phyloP scores from a whole-genome alignment of 2,329 filamentous ascomycete genomes.

The Penicillium polonicum region DNA sequence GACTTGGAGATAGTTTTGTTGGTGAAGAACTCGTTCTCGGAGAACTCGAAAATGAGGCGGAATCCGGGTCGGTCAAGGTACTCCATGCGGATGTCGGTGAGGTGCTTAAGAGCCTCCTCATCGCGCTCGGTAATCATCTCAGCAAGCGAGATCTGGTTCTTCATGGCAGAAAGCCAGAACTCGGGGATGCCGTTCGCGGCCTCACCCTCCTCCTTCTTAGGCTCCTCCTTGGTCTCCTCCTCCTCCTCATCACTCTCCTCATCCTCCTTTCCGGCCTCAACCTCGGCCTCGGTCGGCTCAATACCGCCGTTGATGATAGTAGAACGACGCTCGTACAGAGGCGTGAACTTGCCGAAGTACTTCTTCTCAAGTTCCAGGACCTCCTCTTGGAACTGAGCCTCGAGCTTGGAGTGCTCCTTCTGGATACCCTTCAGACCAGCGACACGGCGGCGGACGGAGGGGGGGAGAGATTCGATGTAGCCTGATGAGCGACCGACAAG shows the following conservation, averaged over 20 bases:
- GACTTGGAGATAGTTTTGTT: slow-evolving; percentile 98
- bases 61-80: slow-evolving; percentile 98
- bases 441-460: slow-evolving; percentile 86
- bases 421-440: slow-evolving; percentile 96
- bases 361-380: slow-evolving; percentile 98
- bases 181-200: slow-evolving; percentile 82
- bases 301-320: slow-evolving; percentile 82
- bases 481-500: slow-evolving; percentile 94
- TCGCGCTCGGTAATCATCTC: slow-evolving; percentile 99
- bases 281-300: slow-evolving; percentile 84
- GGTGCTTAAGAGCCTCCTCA: slow-evolving; percentile 84
- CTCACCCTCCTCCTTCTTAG: slow-evolving; percentile 48
- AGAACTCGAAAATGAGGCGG: slow-evolving; percentile 96
- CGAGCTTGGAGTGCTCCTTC: slow-evolving; percentile 97
- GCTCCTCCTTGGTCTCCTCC: slow-evolving; percentile 56
- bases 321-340: slow-evolving; percentile 92
- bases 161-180: slow-evolving; percentile 99
- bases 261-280: slow-evolving; percentile 80
- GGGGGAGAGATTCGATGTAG: slow-evolving; percentile 94
- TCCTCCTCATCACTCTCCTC: slow-evolving; percentile 66
- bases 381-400: slow-evolving; percentile 98
- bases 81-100: slow-evolving; percentile 96
- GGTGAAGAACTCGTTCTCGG: slow-evolving; percentile 92
- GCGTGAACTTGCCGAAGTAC: slow-evolving; percentile 98
- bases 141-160: slow-evolving; percentile 94